Percentiles rank a stretch among this genome's conserved stretches.
Conservation (phyloP, 2,329 filamentous ascomycete species). For the Arthroderma sp. region DNA sequence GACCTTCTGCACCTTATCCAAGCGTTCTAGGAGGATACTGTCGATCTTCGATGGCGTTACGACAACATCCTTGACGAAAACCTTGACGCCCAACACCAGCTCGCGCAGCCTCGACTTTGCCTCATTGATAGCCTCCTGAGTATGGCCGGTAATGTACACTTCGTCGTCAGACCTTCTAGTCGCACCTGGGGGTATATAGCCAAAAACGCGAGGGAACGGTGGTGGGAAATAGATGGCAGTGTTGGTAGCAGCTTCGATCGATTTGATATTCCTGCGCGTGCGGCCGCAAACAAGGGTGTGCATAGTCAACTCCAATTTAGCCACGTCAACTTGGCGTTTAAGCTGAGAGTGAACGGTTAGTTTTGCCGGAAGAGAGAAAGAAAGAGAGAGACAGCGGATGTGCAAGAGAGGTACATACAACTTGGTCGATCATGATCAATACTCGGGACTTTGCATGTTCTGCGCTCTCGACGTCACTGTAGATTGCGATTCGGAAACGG, state of each 20-base stretch:
- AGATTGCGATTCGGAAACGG: conserved; percentile 83
- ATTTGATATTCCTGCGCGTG: conserved; percentile 91
- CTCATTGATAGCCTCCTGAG: conserved; percentile 64
- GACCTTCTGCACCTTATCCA: conserved; percentile 96
- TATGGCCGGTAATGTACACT: conserved; percentile 90
- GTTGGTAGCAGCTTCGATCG: conserved; percentile 88
- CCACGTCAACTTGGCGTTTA: conserved; percentile 54
- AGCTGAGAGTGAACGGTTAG: conserved; percentile 22
- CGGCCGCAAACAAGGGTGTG: conserved; percentile 89
- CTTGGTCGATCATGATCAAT: conserved; percentile 91
- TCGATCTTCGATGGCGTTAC: conserved; percentile 89
- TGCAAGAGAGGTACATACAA: conserved; percentile 42
- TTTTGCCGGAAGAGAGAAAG: conserved; percentile 4
- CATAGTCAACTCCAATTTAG: conserved; percentile 71
- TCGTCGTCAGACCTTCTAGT: conserved; percentile 72
- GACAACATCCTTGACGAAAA: conserved; percentile 82
- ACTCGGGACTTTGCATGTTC: conserved; percentile 96
- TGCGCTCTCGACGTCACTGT: conserved; percentile 84
- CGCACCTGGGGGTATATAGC: conserved; percentile 73
- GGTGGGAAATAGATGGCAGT: conserved; percentile 98
- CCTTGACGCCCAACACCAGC: conserved; percentile 63
- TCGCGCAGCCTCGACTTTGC: conserved; percentile 90
- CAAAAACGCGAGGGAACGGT: conserved; percentile 80
- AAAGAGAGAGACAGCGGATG: conserved; percentile 12
- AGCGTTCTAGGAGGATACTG: conserved; percentile 74